A percentile compares a stretch with the other conserved stretches of the same genome.
phyloP scores from a whole-genome alignment of 768 basidiomycete species.

The Brasilioporus rufonigricans region DNA sequence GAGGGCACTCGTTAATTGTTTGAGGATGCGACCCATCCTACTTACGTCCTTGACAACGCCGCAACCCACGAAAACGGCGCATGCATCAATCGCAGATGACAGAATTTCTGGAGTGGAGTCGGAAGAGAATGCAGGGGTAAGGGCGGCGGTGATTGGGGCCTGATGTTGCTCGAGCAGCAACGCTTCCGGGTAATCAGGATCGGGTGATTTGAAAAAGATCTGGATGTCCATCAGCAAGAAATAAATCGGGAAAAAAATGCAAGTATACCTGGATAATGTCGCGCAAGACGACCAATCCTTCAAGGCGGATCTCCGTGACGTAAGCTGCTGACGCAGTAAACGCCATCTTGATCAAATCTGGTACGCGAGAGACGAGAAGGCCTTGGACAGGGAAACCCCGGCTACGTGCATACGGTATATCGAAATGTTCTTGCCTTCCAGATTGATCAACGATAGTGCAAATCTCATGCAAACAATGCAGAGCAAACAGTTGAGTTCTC shows the following conservation, averaged over 20 bases:
- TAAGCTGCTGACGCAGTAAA: slow-evolving; percentile 97
- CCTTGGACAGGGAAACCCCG: slow-evolving; percentile 56
- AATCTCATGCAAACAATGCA: slow-evolving; percentile 89
- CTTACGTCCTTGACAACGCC: slow-evolving; percentile 89
- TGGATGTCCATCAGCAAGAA: slow-evolving; percentile 31
- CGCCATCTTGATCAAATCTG: slow-evolving; percentile 96
- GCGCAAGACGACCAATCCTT: slow-evolving; percentile 83
- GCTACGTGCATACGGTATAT: slow-evolving; percentile 65
- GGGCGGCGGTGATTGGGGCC: slow-evolving; percentile 94
- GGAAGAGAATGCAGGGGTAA: slow-evolving; percentile 93
- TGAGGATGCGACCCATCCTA: slow-evolving; percentile 93
- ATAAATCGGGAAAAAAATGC: background rate
- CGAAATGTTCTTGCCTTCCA: slow-evolving; percentile 80
- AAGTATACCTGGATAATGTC: slow-evolving; percentile 84
- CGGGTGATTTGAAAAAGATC: slow-evolving; percentile 84
- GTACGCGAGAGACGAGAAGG: slow-evolving; percentile 79
- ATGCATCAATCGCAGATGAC: slow-evolving; percentile 88
- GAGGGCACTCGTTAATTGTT: slow-evolving; percentile 80
- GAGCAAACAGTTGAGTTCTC: slow-evolving; percentile 94
- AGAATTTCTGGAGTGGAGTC: slow-evolving; percentile 96
- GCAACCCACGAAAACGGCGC: slow-evolving; percentile 93
- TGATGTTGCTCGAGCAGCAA: slow-evolving; percentile 95
- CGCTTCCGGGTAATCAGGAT: slow-evolving; percentile 90
- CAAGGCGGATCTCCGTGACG: slow-evolving; percentile 91
- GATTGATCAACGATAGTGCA: slow-evolving; percentile 71